Percentiles rank a stretch among this genome's conserved stretches.
phyloP scores from a whole-genome alignment of 805 yeast species.

The Millerago galiae region DNA sequence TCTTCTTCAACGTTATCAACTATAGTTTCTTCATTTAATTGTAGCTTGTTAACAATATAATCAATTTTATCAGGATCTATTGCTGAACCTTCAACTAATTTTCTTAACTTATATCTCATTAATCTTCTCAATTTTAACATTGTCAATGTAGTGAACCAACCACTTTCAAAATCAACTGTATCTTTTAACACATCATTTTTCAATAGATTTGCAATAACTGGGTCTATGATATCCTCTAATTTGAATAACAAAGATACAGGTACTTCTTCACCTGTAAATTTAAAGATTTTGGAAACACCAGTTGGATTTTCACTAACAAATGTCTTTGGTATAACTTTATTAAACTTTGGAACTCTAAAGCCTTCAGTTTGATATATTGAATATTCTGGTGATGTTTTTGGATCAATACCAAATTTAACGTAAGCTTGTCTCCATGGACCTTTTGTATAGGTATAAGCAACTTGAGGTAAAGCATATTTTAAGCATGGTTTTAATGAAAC shows the following conservation, averaged over 20 bases:
- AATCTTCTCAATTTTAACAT: conserved; percentile 61
- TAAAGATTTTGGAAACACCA: conserved; percentile 39
- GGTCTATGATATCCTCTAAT: conserved; percentile 70
- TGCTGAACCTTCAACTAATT: conserved; percentile 43
- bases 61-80: conserved; percentile 35
- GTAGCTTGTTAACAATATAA: conserved; percentile 28
- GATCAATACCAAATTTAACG: conserved; percentile 74
- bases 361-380: conserved; percentile 80
- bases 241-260: conserved; percentile 73
- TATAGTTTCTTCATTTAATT: conserved; percentile 20
- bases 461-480: conserved; percentile 77
- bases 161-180: conserved; percentile 54
- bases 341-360: conserved; percentile 38
- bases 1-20: conserved; percentile 10
- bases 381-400: conserved; percentile 45
- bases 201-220: conserved; percentile 45
- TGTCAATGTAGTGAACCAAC: conserved; percentile 69
- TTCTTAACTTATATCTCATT: conserved; percentile 63
- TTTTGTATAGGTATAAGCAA: conserved; percentile 71
- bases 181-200: conserved; percentile 31
- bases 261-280: conserved; percentile 64
- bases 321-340: conserved; percentile 25
- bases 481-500: conserved; percentile 37
- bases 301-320: conserved; percentile 28
- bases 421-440: conserved; percentile 96